Conservation (phyloP, 2,329 filamentous ascomycete species). For the Neopestalotiopsis rosae region DNA sequence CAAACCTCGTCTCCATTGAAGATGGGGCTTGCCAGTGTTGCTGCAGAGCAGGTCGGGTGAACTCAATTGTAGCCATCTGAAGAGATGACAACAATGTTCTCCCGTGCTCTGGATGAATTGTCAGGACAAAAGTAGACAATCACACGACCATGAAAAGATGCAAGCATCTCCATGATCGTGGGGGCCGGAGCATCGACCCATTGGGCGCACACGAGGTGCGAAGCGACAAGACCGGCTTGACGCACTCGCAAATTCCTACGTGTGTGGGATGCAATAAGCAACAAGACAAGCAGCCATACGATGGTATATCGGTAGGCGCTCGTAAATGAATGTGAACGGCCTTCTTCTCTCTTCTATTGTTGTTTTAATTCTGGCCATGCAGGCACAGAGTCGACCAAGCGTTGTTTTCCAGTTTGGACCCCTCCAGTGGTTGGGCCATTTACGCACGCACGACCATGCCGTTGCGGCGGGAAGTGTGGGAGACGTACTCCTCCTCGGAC, state of each 20-base stretch:
- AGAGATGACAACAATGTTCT: conserved; percentile 2
- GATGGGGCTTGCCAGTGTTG: conserved; percentile 23
- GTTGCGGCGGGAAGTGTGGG: conserved; percentile 64
- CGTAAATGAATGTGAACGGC: conserved; percentile 40
- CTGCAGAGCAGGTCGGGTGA: conserved; percentile 29
- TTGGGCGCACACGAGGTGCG: conserved; percentile 39
- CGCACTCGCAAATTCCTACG: conserved; percentile 27
- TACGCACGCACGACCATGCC: conserved; percentile 62
- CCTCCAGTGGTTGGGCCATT: conserved; percentile 30
- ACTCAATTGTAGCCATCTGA: conserved; percentile 15
- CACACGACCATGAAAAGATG: conserved; percentile 25
- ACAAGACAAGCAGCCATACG: conserved; percentile 29
- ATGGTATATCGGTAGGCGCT: conserved; percentile 26
- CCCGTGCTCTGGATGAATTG: conserved; percentile 21
- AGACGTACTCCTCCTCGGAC: conserved; percentile 60
- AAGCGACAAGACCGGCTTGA: conserved; percentile 52
- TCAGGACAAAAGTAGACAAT: conserved; percentile 37
- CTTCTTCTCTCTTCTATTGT: conserved; percentile 27
- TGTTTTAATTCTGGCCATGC: conserved; percentile 20
- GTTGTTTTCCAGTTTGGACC: conserved; percentile 27
- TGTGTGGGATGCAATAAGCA: conserved; percentile 41
- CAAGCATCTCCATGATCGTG: conserved; percentile 34
- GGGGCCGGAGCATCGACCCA: conserved; percentile 62
- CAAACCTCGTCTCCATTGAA: conserved; percentile 9
- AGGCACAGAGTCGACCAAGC: conserved; percentile 23